A percentile compares a stretch with the other conserved stretches of the same genome.
Conservation (phyloP, 768 basidiomycete species). For the Pleurotus tuoliensis region DNA sequence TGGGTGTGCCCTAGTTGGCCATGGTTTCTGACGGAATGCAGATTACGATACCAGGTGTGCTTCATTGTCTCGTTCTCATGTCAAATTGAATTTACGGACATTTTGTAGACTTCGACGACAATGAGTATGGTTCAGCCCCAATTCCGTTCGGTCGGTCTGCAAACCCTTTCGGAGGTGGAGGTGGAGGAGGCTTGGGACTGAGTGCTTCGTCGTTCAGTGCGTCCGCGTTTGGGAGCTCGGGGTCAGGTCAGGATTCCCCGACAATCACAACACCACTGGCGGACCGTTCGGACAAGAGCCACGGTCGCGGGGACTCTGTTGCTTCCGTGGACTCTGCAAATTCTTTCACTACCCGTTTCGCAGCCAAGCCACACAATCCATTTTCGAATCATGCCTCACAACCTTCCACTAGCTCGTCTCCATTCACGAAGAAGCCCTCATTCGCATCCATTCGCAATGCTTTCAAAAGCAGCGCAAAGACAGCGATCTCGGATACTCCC, state of each 20-base stretch:
- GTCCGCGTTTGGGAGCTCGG: conserved; percentile 22
- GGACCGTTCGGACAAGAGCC: conserved; percentile 52
- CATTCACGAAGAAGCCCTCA: conserved; percentile 74
- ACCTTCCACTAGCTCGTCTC: conserved; percentile 55
- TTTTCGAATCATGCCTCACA: conserved; percentile 71
- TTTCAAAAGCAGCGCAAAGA: conserved; percentile 49
- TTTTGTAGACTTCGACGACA: conserved; percentile 71
- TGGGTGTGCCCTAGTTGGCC: neutral
- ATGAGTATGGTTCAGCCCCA: conserved; percentile 57
- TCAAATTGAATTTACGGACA: conserved; percentile 4
- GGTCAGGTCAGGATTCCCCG: conserved; percentile 65
- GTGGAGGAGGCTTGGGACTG: conserved; percentile 37
- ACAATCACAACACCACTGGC: conserved; percentile 50
- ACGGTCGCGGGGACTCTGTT: conserved; percentile 73
- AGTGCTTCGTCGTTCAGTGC: conserved; percentile 33
- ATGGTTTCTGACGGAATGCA: conserved; percentile 42
- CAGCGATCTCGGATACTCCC: conserved; percentile 53
- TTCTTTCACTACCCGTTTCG: conserved; percentile 52
- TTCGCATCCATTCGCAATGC: conserved; percentile 87
- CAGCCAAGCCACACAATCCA: conserved; percentile 41
- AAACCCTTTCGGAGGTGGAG: conserved; percentile 41
- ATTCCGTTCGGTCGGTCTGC: conserved; percentile 68
- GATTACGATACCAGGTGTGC: conserved; percentile 63
- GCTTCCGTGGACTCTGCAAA: conserved; percentile 73
- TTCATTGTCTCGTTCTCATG: neutral